A percentile compares a stretch with the other conserved stretches of the same genome.
phyloP scores from a whole-genome alignment of 352 stramenopile genomes.

The Aphanomyces invadans region DNA sequence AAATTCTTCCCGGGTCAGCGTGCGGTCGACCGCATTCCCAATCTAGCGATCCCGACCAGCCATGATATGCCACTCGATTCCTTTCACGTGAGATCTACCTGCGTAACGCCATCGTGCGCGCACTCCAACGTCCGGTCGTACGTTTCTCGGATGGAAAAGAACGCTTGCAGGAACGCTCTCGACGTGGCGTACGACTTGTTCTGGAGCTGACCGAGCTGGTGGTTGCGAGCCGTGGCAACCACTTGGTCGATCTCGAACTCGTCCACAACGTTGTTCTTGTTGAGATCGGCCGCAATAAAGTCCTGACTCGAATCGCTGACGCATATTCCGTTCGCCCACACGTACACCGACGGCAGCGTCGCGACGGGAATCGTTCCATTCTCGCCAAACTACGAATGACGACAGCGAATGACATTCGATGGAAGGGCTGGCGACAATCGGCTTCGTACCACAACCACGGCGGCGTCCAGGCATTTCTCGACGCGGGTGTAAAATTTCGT shows the following conservation, averaged over 20 bases:
- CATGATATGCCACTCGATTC: not conserved
- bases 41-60: not conserved
- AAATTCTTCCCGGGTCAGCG: not conserved
- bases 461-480: constrained; percentile 1
- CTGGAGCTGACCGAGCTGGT: not conserved
- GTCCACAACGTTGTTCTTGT: constrained; percentile 1
- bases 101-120: not conserved
- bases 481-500: not conserved
- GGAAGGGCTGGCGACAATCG: not conserved
- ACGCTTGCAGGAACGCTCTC: not conserved
- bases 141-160: constrained; percentile 14
- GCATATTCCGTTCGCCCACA: not conserved
- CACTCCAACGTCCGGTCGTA: constrained; percentile 12
- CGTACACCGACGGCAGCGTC: not conserved
- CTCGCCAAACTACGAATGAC: constrained; percentile 5
- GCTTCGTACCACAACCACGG: constrained; percentile 7
- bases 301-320: not conserved
- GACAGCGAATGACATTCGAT: not conserved
- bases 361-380: not conserved
- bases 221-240: not conserved
- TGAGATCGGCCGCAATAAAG: not conserved
- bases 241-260: constrained; percentile 3
- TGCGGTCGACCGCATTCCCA: not conserved
- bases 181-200: not conserved
- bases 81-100: not conserved